phyloP scores from a whole-genome alignment of 2,329 filamentous ascomycete species.

The Macrophomina tecta region DNA sequence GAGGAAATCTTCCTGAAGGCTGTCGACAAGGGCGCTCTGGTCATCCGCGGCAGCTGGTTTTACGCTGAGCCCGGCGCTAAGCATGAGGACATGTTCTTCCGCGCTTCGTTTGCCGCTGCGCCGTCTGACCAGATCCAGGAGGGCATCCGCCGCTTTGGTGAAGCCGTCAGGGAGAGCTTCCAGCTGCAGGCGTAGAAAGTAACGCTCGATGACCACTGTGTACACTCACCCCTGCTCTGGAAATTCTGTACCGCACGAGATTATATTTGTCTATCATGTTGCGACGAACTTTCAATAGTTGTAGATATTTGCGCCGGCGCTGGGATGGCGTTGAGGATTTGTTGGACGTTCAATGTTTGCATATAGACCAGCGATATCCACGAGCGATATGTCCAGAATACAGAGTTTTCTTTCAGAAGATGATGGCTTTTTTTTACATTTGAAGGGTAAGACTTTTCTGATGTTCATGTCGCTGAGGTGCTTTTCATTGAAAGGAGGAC shows the following conservation, averaged over 20 bases:
- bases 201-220: neutral
- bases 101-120: slow-evolving; percentile 87
- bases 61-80: slow-evolving; percentile 69
- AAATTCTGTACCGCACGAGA: neutral
- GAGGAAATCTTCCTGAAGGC: slow-evolving; percentile 82
- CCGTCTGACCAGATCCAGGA: slow-evolving; percentile 58
- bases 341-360: neutral
- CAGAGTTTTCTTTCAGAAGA: neutral
- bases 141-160: slow-evolving; percentile 69
- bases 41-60: slow-evolving; percentile 92
- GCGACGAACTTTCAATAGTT: neutral
- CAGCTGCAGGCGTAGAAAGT: slow-evolving; percentile 42
- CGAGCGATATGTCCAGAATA: slow-evolving; percentile 10
- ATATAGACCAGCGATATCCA: slow-evolving; percentile 19
- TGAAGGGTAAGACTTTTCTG: slow-evolving; percentile 8
- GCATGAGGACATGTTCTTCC: slow-evolving; percentile 77
- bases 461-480: slow-evolving; percentile 1
- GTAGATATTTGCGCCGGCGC: neutral
- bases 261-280: neutral
- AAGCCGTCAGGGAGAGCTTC: slow-evolving; percentile 71
- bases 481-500: slow-evolving; percentile 6
- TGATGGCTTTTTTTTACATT: slow-evolving; percentile 11
- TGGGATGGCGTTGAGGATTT: neutral
- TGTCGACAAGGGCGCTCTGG: slow-evolving; percentile 77
- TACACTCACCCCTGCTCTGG: too few relatives aligned